Conservation (phyloP, 75 land plant genomes). For the Selaginella moellendorffii region DNA sequence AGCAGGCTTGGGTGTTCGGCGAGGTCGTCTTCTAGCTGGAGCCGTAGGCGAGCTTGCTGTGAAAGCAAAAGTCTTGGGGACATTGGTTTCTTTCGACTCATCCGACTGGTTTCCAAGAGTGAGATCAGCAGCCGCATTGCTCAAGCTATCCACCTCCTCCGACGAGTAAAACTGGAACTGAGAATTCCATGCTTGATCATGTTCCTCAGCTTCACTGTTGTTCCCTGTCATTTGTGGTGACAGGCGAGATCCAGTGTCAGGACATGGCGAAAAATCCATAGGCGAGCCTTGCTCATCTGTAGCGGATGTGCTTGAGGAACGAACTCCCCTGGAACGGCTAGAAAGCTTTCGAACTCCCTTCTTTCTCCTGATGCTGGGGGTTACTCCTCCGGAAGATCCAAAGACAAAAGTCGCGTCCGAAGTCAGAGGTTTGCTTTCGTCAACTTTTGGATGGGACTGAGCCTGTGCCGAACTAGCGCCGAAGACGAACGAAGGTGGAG, state of each 20-base stretch:
- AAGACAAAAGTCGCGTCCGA: no score
- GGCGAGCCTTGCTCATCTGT: slow-evolving; percentile 40
- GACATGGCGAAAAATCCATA: slow-evolving; percentile 69
- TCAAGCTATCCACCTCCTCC: no score
- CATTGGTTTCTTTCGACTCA: neutral
- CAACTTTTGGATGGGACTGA: no score
- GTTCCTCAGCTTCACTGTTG: no score
- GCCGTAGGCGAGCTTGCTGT: neutral
- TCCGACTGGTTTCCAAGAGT: no score
- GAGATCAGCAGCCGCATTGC: no score
- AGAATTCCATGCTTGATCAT: no score
- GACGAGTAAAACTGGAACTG: no score
- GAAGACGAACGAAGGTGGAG: neutral
- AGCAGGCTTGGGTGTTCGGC: neutral
- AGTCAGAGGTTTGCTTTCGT: no score
- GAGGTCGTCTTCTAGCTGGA: neutral
- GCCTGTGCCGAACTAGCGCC: no score
- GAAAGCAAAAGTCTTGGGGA: neutral
- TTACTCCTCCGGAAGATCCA: no score
- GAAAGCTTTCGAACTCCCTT: neutral
- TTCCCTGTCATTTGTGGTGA: neutral
- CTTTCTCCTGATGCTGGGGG: no score
- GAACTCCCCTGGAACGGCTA: neutral
- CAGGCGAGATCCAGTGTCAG: neutral
- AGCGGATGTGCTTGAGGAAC: slow-evolving; percentile 7